phyloP scores from a whole-genome alignment of 1,284 basidiomycete species.

The Ceratobasidium sp. region DNA sequence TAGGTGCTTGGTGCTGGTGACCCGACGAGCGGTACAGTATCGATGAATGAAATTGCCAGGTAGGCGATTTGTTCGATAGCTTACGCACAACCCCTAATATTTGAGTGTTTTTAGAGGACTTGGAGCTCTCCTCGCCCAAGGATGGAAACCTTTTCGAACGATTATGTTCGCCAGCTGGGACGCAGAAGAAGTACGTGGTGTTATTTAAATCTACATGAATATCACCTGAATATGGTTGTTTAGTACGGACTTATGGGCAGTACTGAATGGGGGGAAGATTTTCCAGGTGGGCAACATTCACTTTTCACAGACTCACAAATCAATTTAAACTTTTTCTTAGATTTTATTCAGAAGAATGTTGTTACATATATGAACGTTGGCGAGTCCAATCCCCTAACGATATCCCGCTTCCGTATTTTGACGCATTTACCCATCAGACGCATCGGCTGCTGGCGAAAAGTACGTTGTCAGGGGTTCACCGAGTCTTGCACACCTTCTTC shows the following conservation, averaged over 20 bases:
- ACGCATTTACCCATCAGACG: constrained; percentile 59
- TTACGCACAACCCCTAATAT: background rate
- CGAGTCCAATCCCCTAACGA: constrained; percentile 53
- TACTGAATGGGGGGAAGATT: constrained; percentile 93
- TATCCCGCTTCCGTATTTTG: background rate
- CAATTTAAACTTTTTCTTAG: constrained; percentile 47
- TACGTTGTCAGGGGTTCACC: constrained; percentile 74
- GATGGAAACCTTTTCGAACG: constrained; percentile 92
- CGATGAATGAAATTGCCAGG: constrained; percentile 77
- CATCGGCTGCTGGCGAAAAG: constrained; percentile 76
- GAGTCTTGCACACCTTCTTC: constrained; percentile 84
- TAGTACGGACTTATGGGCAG: constrained; percentile 89
- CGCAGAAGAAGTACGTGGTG: constrained; percentile 80
- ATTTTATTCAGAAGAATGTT: constrained; percentile 81
- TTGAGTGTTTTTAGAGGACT: constrained; percentile 69
- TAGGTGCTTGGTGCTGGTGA: constrained; percentile 85
- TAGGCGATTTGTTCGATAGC: background rate
- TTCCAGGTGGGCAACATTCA: constrained; percentile 55
- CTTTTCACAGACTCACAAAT: background rate
- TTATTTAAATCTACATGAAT: background rate
- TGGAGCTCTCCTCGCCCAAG: constrained; percentile 75
- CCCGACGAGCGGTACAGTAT: constrained; percentile 88
- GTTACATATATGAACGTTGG: constrained; percentile 91
- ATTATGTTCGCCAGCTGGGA: constrained; percentile 93
- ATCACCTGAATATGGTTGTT: background rate